Evolutionary conservation across 345 rosid genomes (phyloP).

Genomic region (Heritiera fomes): DNA sequence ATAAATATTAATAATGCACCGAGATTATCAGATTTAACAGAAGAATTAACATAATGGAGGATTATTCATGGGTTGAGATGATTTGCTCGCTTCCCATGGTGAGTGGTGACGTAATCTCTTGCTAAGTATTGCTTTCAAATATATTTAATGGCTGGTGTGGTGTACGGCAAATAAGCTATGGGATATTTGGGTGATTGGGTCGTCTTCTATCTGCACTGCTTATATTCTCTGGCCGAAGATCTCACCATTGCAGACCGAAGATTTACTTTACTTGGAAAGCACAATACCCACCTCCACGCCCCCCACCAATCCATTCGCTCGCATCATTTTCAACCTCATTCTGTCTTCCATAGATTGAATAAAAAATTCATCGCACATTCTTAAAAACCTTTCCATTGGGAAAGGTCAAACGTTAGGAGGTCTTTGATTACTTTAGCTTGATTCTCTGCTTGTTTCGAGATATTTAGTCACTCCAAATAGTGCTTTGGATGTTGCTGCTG

Average conservation of each 20-base stretch:
- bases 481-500: neutral
- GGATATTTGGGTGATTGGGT: neutral
- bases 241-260: slow-evolving; percentile 28
- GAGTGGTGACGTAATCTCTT: neutral
- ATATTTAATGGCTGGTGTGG: neutral
- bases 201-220: neutral
- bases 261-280: slow-evolving; percentile 40
- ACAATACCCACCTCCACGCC: slow-evolving; percentile 24
- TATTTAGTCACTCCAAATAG: neutral
- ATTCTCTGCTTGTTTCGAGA: slow-evolving; percentile 9
- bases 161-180: slow-evolving; percentile 28
- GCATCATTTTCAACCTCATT: neutral
- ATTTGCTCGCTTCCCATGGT: no score
- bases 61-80: no score
- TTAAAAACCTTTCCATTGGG: neutral
- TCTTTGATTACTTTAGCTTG: neutral
- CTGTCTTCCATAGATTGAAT: neutral
- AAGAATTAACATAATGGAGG: no score
- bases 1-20: no score
- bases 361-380: slow-evolving; percentile 1
- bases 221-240: slow-evolving; percentile 29
- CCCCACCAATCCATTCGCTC: neutral
- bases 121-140: no score
- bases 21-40: no score
- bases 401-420: neutral